Evolutionary conservation across 1,284 basidiomycete species (phyloP).

Genomic region (Puccinia novopanici): DNA sequence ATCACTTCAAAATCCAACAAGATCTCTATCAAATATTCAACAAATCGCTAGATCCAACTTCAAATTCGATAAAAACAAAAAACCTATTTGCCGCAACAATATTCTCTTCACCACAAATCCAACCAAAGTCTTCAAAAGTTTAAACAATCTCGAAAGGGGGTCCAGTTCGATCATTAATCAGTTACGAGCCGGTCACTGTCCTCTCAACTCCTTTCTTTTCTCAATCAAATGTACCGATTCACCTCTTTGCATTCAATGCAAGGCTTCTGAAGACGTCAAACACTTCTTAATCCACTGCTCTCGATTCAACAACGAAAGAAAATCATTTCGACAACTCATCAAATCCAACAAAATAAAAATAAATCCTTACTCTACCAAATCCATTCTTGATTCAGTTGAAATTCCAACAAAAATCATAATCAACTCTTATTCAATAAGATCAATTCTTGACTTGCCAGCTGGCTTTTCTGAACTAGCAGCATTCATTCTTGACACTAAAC

Average conservation of each 20-base stretch:
- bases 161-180: background rate
- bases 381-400: background rate
- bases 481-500: background rate
- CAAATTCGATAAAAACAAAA: constrained; percentile 5
- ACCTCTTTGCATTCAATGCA: background rate
- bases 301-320: background rate
- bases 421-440: too few relatives aligned
- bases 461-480: too few relatives aligned
- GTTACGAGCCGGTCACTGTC: background rate
- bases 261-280: background rate
- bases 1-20: background rate
- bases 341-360: background rate
- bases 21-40: background rate
- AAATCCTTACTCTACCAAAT: background rate
- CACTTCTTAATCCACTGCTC: background rate
- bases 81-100: background rate
- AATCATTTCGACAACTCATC: background rate
- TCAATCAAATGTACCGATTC: background rate
- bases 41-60: background rate
- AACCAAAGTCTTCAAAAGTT: background rate
- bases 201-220: background rate
- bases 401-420: too few relatives aligned
- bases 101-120: background rate
- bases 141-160: background rate
- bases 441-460: too few relatives aligned